Conservation (phyloP, 352 stramenopile genomes). For the Blastocystis sp. region DNA sequence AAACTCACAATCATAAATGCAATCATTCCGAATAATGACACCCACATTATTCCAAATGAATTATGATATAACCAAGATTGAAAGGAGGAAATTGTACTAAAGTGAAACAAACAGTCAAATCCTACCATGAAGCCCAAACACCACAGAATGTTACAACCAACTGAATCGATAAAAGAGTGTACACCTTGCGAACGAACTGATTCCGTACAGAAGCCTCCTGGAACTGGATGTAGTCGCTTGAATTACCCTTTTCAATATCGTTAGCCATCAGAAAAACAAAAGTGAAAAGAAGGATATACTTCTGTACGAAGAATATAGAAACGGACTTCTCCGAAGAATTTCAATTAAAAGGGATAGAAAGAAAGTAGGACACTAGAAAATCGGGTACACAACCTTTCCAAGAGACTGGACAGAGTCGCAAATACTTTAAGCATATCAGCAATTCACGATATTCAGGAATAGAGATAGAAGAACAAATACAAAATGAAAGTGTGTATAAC, state of each 20-base stretch:
- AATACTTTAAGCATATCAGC: not conserved
- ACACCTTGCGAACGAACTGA: conserved; percentile 38
- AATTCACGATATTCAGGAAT: not conserved
- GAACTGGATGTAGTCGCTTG: not conserved
- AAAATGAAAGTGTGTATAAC: not conserved
- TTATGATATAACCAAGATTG: not conserved
- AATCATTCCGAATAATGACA: conserved; percentile 17
- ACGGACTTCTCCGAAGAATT: not conserved
- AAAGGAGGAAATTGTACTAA: conserved; percentile 9
- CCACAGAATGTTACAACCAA: conserved; percentile 6
- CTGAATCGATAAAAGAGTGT: conserved; percentile 9
- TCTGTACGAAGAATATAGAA: not conserved
- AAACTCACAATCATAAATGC: conserved; percentile 7
- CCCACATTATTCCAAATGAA: not conserved
- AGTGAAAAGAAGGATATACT: not conserved
- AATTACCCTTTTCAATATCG: not conserved
- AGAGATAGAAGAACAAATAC: not conserved
- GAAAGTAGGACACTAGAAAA: not conserved
- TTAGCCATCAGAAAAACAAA: not conserved
- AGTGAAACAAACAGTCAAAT: not conserved
- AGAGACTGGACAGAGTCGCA: not conserved
- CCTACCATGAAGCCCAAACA: not conserved
- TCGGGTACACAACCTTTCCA: not conserved
- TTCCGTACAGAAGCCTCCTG: not conserved
- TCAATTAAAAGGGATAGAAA: too few relatives aligned